Conservation (phyloP, 441 rosid genomes). For the Corymbia calophylla region DNA sequence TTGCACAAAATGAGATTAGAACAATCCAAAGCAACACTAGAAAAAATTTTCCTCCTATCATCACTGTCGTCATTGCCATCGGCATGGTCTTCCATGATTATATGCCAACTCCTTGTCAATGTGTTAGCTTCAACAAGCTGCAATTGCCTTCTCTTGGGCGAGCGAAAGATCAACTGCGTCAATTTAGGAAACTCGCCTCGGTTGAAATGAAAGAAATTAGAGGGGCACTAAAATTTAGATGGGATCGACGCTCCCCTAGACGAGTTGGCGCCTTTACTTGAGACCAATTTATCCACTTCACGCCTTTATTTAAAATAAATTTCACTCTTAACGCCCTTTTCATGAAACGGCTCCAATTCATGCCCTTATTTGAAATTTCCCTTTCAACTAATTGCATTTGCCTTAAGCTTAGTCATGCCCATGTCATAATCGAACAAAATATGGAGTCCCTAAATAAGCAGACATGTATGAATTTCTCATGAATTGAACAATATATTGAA, state of each 20-base stretch:
- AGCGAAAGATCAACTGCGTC: neutral
- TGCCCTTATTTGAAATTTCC: too few relatives aligned
- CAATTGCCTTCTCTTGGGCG: neutral
- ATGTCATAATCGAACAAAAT: neutral
- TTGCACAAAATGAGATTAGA: neutral
- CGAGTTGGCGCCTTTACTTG: accelerated
- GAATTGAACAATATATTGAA: neutral
- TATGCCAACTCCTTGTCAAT: neutral
- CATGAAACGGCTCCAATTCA: too few relatives aligned
- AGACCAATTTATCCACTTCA: accelerated
- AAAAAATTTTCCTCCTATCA: neutral
- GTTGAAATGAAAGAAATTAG: neutral
- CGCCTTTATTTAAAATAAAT: accelerated
- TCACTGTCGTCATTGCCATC: neutral
- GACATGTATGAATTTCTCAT: neutral
- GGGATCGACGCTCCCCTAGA: accelerated
- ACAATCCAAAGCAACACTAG: neutral
- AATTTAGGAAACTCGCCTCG: neutral
- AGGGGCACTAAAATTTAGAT: neutral
- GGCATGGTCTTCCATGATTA: neutral
- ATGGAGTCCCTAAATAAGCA: neutral
- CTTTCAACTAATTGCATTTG: neutral
- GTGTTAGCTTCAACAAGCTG: neutral
- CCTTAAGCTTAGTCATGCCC: neutral
- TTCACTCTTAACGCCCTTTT: neutral